These are phyloP conservation scores for Cerrena zonata DNA, from an alignment of 1,284 basidiomycete genomes.

Conservation along the genomic window DNA sequence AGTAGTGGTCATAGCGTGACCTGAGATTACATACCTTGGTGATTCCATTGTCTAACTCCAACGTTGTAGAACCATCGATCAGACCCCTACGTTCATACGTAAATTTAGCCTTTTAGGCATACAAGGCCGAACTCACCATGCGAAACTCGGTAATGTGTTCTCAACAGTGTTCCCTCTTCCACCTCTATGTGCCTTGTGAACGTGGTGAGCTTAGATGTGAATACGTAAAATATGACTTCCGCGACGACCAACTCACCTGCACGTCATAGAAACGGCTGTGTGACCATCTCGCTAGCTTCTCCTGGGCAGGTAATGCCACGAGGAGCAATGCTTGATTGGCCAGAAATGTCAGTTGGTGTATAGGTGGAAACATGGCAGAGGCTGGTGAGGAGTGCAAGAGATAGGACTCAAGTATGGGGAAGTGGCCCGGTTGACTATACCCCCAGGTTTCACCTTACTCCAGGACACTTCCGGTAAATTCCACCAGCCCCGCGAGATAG, in stretches of 20 bases:
- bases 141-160: constrained; percentile 66
- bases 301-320: constrained; percentile 11
- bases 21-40: constrained; percentile 47
- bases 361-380: constrained; percentile 9
- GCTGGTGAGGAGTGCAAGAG: too few species aligned
- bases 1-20: background rate
- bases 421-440: background rate
- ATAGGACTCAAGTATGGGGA: too few species aligned
- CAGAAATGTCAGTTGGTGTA: constrained; percentile 13
- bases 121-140: constrained; percentile 45
- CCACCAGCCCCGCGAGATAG: too few species aligned
- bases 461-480: too few species aligned
- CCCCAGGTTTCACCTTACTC: too few species aligned
- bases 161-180: constrained; percentile 70
- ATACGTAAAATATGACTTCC: constrained; percentile 5
- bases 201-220: too few species aligned
- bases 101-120: constrained; percentile 8
- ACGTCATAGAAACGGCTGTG: constrained; percentile 23
- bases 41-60: constrained; percentile 75
- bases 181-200: constrained; percentile 67
- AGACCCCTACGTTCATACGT: constrained; percentile 45
- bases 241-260: constrained; percentile 20
- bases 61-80: constrained; percentile 66
- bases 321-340: constrained; percentile 14
- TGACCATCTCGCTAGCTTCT: constrained; percentile 4